phyloP scores from a whole-genome alignment of 768 basidiomycete genomes.

The Kondoa malvinella region DNA sequence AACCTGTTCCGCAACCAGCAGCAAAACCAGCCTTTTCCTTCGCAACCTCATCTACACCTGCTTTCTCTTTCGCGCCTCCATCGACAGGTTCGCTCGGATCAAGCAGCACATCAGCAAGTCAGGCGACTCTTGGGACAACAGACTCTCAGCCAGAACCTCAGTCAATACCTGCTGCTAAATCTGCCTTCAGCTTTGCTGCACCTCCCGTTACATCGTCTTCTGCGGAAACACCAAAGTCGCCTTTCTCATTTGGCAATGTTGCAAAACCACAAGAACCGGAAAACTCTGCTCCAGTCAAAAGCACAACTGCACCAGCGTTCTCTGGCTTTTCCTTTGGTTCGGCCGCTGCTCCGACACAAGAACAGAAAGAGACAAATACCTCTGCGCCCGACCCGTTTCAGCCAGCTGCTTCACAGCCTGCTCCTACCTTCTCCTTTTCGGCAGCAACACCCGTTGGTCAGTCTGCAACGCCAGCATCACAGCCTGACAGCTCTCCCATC shows the following conservation, averaged over 20 bases:
- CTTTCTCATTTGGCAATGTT: not conserved
- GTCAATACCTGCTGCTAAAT: not conserved
- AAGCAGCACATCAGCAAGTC: too few species aligned
- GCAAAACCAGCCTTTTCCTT: too few species aligned
- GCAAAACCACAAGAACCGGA: not conserved
- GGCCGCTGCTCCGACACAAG: not conserved
- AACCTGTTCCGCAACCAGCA: too few species aligned
- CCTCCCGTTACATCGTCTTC: not conserved
- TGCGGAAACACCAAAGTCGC: not conserved
- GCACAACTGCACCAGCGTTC: not conserved
- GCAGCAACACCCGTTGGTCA: not conserved
- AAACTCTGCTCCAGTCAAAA: not conserved
- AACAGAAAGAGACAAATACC: not conserved
- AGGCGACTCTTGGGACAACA: too few species aligned
- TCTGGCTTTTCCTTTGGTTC: not conserved
- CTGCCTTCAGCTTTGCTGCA: not conserved
- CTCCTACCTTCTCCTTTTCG: not conserved
- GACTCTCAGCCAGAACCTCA: not conserved
- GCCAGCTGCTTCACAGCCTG: not conserved
- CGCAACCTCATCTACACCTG: not conserved
- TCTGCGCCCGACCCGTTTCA: not conserved
- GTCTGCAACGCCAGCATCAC: not conserved
- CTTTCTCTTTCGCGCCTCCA: not conserved
- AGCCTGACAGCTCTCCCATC: not conserved
- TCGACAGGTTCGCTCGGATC: not conserved